Conservation (phyloP, 768 basidiomycete genomes). For the Lactarius quietus region DNA sequence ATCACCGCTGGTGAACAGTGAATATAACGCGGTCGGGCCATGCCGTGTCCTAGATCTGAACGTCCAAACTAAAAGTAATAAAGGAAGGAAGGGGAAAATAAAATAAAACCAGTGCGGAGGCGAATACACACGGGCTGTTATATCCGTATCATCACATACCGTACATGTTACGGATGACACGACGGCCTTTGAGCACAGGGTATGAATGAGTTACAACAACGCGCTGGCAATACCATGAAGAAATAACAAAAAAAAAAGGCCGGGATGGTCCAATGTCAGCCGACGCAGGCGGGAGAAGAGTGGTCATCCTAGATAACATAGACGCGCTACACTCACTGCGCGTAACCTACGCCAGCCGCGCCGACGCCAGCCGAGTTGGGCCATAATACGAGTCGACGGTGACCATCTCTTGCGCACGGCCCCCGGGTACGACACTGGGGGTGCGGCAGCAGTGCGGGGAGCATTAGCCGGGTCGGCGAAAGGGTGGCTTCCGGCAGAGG, state of each 20-base stretch:
- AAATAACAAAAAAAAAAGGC: not conserved
- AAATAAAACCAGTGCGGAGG: not conserved
- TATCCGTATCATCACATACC: conserved; percentile 11
- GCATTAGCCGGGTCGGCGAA: conserved; percentile 19
- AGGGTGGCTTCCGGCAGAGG: conserved; percentile 11
- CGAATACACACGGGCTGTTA: conserved; percentile 11
- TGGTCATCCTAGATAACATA: not conserved
- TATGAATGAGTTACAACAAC: conserved; percentile 14
- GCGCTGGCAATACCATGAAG: not conserved
- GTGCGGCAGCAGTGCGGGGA: not conserved
- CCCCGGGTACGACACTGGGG: conserved; percentile 4
- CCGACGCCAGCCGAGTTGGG: conserved; percentile 5
- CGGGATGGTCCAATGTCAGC: conserved; percentile 1
- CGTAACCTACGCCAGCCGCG: not conserved
- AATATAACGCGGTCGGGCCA: not conserved
- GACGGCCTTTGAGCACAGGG: not conserved
- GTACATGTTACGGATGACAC: not conserved
- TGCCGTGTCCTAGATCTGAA: not conserved
- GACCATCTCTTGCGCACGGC: conserved; percentile 5
- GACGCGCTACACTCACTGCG: not conserved
- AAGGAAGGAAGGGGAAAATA: not conserved
- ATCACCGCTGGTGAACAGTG: not conserved
- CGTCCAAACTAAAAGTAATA: not conserved
- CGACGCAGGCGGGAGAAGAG: not conserved
- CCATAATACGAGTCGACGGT: conserved; percentile 22